phyloP scores from a whole-genome alignment of 345 rosid species.

The Ceriops zippeliana region DNA sequence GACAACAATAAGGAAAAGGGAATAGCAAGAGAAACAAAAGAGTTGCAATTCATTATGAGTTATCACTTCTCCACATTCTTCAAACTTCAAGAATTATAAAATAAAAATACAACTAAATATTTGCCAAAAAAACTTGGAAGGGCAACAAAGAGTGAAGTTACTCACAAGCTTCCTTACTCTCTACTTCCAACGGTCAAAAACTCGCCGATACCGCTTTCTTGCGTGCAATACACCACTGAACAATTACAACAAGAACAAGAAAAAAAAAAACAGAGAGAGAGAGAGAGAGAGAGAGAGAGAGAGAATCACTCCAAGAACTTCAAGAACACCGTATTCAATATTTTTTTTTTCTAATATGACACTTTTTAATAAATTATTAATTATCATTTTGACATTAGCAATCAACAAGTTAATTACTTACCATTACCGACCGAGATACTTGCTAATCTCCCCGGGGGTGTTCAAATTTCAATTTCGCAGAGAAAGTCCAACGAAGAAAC shows the following conservation, averaged over 20 bases:
- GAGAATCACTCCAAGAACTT: background rate
- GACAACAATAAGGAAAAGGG: background rate
- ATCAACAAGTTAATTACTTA: constrained; percentile 30
- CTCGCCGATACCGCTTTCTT: background rate
- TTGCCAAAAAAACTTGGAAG: background rate
- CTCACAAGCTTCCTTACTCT: constrained; percentile 8
- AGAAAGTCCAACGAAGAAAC: constrained; percentile 21
- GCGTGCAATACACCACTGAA: background rate
- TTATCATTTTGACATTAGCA: too few relatives aligned
- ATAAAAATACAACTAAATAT: background rate
- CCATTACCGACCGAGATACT: constrained; percentile 33
- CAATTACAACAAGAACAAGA: constrained; percentile 12
- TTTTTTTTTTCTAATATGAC: too few relatives aligned
- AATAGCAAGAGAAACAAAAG: background rate
- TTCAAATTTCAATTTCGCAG: constrained; percentile 22
- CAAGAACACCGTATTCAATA: too few relatives aligned
- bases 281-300: too few relatives aligned
- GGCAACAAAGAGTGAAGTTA: background rate
- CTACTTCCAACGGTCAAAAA: constrained; percentile 29
- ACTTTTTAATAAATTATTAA: too few relatives aligned
- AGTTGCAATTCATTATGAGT: background rate
- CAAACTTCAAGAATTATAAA: background rate
- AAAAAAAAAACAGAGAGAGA: too few relatives aligned
- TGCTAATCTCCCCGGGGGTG: background rate
- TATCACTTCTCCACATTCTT: background rate